phyloP scores from a whole-genome alignment of 495 filamentous ascomycete genomes.

The Chaetomium cochliodes region DNA sequence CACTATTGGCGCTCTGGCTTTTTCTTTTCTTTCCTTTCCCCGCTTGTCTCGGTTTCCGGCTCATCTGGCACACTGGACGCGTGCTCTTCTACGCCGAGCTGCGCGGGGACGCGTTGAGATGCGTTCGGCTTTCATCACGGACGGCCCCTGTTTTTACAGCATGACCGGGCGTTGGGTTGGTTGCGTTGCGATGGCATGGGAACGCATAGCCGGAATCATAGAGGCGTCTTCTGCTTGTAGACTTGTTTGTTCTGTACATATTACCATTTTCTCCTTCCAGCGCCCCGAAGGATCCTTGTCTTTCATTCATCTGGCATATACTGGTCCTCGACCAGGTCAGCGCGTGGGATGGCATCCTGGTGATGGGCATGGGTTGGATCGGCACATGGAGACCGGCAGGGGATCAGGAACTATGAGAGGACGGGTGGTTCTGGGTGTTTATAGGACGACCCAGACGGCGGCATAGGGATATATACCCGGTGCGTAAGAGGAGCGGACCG shows the following conservation, averaged over 20 bases:
- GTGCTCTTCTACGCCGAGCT: neutral
- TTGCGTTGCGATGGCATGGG: neutral
- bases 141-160: neutral
- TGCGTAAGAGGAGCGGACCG: too few relatives aligned
- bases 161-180: constrained; percentile 14
- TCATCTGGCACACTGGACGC: neutral
- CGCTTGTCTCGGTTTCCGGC: neutral
- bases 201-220: neutral
- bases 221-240: neutral
- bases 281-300: neutral
- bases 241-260: neutral
- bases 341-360: too few relatives aligned
- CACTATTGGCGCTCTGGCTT: neutral
- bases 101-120: neutral
- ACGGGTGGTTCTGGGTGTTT: too few relatives aligned
- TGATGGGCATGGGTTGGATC: too few relatives aligned
- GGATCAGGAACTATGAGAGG: too few relatives aligned
- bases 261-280: neutral
- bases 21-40: neutral
- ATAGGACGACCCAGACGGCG: too few relatives aligned
- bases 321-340: neutral
- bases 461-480: too few relatives aligned
- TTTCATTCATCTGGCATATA: neutral
- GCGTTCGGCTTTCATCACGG: neutral
- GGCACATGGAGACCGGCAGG: too few relatives aligned